phyloP scores from a whole-genome alignment of 495 filamentous ascomycete genomes.

The Penicillium soppii region DNA sequence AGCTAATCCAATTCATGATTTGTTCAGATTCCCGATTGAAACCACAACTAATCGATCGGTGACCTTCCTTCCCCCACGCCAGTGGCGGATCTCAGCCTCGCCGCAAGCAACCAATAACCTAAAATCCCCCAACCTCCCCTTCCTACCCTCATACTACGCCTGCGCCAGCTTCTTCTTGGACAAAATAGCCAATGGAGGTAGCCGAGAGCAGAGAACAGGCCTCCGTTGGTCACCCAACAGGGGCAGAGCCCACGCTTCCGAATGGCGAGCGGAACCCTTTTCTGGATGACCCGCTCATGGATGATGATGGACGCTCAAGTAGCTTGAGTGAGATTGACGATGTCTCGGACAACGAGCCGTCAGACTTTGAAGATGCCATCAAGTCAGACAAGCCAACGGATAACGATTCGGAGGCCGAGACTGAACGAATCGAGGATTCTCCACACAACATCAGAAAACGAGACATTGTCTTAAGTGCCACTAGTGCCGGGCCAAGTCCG shows the following conservation, averaged over 20 bases:
- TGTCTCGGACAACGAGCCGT: slow-evolving; percentile 57
- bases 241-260: slow-evolving; percentile 31
- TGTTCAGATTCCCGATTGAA: slow-evolving; percentile 15
- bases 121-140: slow-evolving; percentile 4
- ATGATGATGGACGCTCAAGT: slow-evolving; percentile 53
- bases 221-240: slow-evolving; percentile 35
- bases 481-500: slow-evolving; percentile 57
- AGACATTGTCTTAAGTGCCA: slow-evolving; percentile 58
- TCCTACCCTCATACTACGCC: background rate
- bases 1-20: slow-evolving; percentile 21
- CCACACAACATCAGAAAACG: slow-evolving; percentile 68
- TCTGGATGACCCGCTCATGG: slow-evolving; percentile 39
- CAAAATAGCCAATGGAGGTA: slow-evolving; percentile 38
- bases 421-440: slow-evolving; percentile 90
- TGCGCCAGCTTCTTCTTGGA: background rate
- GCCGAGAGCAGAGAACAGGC: slow-evolving; percentile 40
- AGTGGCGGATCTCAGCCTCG: slow-evolving; percentile 12
- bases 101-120: slow-evolving; percentile 11
- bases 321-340: slow-evolving; percentile 95
- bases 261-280: slow-evolving; percentile 42
- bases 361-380: slow-evolving; percentile 51
- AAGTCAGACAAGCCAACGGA: slow-evolving; percentile 47
- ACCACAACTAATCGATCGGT: slow-evolving; percentile 12
- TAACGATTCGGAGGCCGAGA: slow-evolving; percentile 97
- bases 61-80: slow-evolving; percentile 23